Conservation (phyloP, 2,329 filamentous ascomycete genomes). For the Aspergillus felis region DNA sequence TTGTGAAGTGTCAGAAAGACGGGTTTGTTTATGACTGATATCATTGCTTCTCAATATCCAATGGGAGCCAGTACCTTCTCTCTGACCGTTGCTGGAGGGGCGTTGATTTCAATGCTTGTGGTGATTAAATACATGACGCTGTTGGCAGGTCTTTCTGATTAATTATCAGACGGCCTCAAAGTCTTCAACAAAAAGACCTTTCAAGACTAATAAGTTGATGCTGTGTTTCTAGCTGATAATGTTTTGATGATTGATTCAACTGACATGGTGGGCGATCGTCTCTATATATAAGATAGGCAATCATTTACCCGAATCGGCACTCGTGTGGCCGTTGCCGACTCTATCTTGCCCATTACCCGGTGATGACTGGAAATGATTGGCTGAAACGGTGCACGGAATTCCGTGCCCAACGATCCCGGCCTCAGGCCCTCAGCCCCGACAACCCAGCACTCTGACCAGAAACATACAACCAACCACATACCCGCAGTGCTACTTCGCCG, state of each 20-base stretch:
- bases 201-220: no score
- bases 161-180: no score
- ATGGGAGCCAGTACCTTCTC: constrained; percentile 1
- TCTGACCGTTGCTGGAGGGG: constrained; percentile 2
- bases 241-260: neutral
- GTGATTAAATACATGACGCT: constrained; percentile 1
- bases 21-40: neutral
- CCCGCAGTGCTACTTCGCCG: neutral
- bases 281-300: no score
- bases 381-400: neutral
- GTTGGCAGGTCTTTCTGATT: neutral
- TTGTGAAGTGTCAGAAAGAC: neutral
- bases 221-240: neutral
- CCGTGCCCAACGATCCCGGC: neutral
- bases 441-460: neutral
- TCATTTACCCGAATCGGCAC: neutral
- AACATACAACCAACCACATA: neutral
- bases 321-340: neutral
- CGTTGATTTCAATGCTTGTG: constrained; percentile 8
- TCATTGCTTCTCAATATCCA: neutral
- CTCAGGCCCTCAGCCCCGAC: no score
- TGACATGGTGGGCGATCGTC: no score
- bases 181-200: no score
- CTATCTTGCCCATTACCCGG: neutral
- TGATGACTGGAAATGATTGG: neutral